Conservation (phyloP, 1,139 yeast genomes). For the Hemisphaericaspora subhashii region DNA sequence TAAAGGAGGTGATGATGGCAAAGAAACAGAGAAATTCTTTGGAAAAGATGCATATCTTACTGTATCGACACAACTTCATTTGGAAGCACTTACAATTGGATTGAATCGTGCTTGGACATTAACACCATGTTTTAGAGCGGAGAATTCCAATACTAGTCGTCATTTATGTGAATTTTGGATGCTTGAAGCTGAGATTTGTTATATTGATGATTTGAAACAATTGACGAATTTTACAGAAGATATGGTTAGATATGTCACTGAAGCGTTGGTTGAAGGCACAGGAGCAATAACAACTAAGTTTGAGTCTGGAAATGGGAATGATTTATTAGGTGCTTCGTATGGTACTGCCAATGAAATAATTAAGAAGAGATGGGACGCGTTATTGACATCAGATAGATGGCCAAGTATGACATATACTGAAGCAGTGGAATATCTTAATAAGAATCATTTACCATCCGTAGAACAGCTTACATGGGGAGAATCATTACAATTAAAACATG, state of each 20-base stretch:
- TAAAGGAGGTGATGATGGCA: conserved; percentile 14
- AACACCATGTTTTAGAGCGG: conserved; percentile 94
- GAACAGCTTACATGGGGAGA: conserved; percentile 59
- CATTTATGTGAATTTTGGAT: conserved; percentile 97
- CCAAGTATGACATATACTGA: conserved; percentile 69
- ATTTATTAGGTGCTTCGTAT: conserved; percentile 44
- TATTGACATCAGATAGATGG: conserved; percentile 51
- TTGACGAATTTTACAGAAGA: conserved; percentile 66
- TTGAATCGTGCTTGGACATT: conserved; percentile 84
- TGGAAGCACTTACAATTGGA: conserved; percentile 78
- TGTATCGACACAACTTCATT: conserved; percentile 88
- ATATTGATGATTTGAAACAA: conserved; percentile 56
- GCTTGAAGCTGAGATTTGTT: conserved; percentile 89
- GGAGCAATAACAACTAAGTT: conserved; percentile 2
- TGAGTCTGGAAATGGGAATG: conserved; percentile 29
- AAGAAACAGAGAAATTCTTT: conserved; percentile 49
- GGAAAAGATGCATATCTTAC: conserved; percentile 71
- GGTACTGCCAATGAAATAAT: conserved; percentile 28
- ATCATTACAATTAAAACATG: conserved; percentile 80
- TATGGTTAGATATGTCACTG: conserved; percentile 62
- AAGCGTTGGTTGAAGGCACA: conserved; percentile 21
- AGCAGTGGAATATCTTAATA: conserved; percentile 56
- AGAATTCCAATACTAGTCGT: conserved; percentile 83
- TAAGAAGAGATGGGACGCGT: conserved; percentile 34
- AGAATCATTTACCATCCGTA: conserved; percentile 8